Base-by-base conservation (phyloP, 331 rosid genomes). In the Saraca asoca region DNA sequence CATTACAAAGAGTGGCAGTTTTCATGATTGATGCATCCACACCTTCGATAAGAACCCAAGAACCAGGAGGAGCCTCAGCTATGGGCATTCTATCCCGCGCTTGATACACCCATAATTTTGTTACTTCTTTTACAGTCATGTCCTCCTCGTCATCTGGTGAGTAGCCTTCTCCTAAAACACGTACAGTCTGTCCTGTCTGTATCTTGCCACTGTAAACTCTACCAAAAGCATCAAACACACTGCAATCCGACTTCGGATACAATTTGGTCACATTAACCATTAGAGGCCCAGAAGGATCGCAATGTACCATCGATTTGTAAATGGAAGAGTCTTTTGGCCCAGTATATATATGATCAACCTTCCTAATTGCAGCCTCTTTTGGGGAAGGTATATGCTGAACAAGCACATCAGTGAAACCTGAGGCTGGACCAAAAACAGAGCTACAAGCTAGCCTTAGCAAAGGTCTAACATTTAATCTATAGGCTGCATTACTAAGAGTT, bases 21-120 rank as follows among this genome's bases (percentile, higher is more conserved):
- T 90, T 94, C 98, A 93, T 93, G 37, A 94, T 94, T 35, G 97
- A 94, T 76, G 98, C 96, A 81, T 94, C 98, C 75, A 94, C 98
- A 13, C 96, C 98, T 83, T 94, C 98, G 62, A 88, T 94, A 58
- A 94, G 90, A 75, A 94, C 97, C 98, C 98, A 94, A 49, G 90
- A 79, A 78, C 98, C 98, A 16, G 97, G 96, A 81, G 81, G 90
- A 52, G 97, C 98, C 87, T 94, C 98, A 0, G 96, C 86, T 67
- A 94, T 78, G 42, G 97, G 96, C 73, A 88, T 82, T 80, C 97
- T 86, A 45, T 93, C 98, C 5, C 98, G 86, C 66, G 90, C 98
- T 83, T 93, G 97, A 78, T 93, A 90, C 51, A 93, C 86, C 96
- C 98, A 93, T 75, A 93, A 71, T 69, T 93, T 90, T 1, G 97